These are phyloP conservation scores for Coemansia sp. DNA, from an alignment of 192 early-diverging fungal species.

Conservation along the genomic window DNA sequence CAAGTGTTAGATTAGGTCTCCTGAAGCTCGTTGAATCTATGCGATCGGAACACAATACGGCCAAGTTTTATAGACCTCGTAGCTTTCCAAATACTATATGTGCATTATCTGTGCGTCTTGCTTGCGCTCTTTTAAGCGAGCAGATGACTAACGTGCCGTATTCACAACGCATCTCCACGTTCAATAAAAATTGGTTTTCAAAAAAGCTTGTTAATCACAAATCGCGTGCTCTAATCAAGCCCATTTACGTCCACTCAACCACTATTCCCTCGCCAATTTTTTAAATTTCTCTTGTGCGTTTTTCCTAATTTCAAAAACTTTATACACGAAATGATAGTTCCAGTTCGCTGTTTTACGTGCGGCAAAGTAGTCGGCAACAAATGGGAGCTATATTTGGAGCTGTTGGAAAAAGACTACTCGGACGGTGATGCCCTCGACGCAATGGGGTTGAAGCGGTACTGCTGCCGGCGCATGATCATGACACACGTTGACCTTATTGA, in stretches of 20 bases:
- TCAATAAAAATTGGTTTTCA: no score
- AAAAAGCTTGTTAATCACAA: no score
- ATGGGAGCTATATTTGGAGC: slow-evolving; percentile 87
- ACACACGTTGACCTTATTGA: slow-evolving; percentile 98
- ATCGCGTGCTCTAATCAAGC: background rate
- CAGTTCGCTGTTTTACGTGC: slow-evolving; percentile 97
- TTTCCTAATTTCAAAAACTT: background rate
- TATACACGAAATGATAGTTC: slow-evolving; percentile 84
- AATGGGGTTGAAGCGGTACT: slow-evolving; percentile 82
- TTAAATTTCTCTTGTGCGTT: background rate
- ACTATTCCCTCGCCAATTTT: background rate
- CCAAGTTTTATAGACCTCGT: no score
- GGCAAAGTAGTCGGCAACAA: slow-evolving; percentile 98
- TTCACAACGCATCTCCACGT: no score
- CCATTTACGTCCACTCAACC: background rate
- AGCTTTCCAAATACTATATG: no score
- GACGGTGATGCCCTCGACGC: slow-evolving; percentile 71
- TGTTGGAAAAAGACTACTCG: slow-evolving; percentile 65
- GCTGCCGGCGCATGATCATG: slow-evolving; percentile 96
- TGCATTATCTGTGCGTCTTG: no score
- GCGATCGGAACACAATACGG: no score
- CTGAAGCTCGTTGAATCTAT: no score
- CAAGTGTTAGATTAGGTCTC: no score
- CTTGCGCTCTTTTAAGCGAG: no score
- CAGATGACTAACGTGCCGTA: no score